Conservation (phyloP, 1,139 yeast genomes). For the Sugiyamaella castrensis region DNA sequence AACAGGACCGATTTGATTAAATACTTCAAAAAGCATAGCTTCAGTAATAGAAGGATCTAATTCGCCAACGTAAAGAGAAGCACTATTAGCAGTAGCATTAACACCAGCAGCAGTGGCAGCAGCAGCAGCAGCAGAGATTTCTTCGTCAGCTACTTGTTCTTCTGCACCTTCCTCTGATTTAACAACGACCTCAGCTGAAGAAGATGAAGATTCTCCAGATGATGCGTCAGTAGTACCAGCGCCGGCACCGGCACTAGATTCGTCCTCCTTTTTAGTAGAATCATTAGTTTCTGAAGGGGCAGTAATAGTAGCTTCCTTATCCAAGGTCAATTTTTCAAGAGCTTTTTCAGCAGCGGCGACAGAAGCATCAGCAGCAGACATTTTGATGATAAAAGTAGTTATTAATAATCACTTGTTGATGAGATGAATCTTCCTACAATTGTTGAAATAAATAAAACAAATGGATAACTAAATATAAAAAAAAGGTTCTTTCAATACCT, state of each 20-base stretch:
- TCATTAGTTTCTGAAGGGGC: slow-evolving; percentile 20
- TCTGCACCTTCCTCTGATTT: slow-evolving; percentile 8
- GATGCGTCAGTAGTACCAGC: slow-evolving; percentile 9
- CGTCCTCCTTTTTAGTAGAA: slow-evolving; percentile 19
- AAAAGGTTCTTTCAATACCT: neutral
- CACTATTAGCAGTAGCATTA: slow-evolving; percentile 52
- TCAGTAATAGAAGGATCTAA: slow-evolving; percentile 90
- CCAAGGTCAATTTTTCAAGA: slow-evolving; percentile 38
- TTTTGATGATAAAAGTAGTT: slow-evolving; percentile 14
- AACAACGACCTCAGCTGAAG: slow-evolving; percentile 21
- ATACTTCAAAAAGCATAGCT: slow-evolving; percentile 90
- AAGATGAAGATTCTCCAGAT: slow-evolving; percentile 17
- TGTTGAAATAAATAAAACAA: neutral
- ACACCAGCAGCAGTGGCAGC: slow-evolving; percentile 37
- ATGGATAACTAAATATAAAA: neutral
- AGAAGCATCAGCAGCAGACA: slow-evolving; percentile 39
- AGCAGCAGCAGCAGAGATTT: slow-evolving; percentile 34
- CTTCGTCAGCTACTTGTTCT: slow-evolving; percentile 15
- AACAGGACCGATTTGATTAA: slow-evolving; percentile 93
- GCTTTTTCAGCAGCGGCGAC: slow-evolving; percentile 42
- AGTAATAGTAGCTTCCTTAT: slow-evolving; percentile 24
- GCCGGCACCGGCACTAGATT: slow-evolving; percentile 14
- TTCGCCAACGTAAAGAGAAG: slow-evolving; percentile 97
- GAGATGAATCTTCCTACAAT: neutral
- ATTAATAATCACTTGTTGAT: neutral